A percentile compares a stretch with the other conserved stretches of the same genome.
Evolutionary conservation across 2,329 filamentous ascomycete species (phyloP).

Genomic region (Conoideocrella luteorostrata): DNA sequence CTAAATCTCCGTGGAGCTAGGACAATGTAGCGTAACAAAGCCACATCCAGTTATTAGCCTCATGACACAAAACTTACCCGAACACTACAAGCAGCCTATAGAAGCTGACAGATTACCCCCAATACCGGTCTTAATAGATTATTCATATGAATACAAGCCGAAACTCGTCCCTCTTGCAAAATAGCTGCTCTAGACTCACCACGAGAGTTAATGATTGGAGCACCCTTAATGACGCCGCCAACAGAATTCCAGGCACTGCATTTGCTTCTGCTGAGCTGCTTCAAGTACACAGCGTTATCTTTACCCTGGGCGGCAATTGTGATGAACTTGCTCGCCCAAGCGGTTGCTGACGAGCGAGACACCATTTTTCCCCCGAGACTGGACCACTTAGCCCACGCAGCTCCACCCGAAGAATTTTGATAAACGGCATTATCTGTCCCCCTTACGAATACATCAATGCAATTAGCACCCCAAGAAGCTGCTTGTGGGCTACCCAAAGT

Average conservation of each 20-base stretch:
- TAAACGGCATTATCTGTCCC: background rate
- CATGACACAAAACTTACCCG: no score
- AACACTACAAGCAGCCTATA: no score
- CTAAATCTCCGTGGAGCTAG: no score
- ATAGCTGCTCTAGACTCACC: background rate
- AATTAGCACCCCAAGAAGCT: background rate
- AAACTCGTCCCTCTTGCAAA: background rate
- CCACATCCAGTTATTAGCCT: no score
- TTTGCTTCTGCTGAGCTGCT: background rate
- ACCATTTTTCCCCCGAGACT: background rate
- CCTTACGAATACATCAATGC: background rate
- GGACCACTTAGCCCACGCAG: background rate
- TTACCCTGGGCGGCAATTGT: background rate
- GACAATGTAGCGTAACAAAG: no score
- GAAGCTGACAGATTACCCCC: no score
- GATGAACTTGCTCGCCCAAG: constrained; percentile 1
- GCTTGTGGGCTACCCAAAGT: background rate
- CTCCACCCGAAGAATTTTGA: background rate
- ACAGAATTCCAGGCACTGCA: background rate
- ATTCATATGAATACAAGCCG: background rate
- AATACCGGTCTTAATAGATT: no score
- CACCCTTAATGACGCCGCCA: background rate
- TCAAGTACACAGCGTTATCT: background rate
- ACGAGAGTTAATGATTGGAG: background rate
- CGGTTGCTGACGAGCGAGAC: background rate